Evolutionary conservation across 306 rosid species (phyloP).

Genomic region (Elaeagnus macrophylla): DNA sequence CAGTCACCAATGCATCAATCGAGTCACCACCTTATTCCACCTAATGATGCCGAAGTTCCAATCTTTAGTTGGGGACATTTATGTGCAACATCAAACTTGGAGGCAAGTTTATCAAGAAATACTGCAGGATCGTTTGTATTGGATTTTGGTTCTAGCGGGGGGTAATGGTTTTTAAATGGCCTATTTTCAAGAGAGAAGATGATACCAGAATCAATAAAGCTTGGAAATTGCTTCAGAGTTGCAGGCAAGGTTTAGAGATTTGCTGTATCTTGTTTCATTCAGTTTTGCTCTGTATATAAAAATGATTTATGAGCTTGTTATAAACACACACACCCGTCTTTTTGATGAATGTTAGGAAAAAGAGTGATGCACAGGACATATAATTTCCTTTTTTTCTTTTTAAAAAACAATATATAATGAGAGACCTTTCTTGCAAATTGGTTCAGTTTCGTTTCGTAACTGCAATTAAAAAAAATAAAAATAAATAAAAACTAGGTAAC

Average conservation of each 20-base stretch:
- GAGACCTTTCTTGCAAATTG: too few species aligned
- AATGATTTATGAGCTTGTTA: not conserved
- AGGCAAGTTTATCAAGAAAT: conserved; percentile 11
- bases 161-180: not conserved
- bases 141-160: conserved; percentile 22
- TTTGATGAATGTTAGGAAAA: too few species aligned
- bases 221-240: not conserved
- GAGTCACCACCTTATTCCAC: conserved; percentile 1
- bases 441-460: too few species aligned
- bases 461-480: too few species aligned
- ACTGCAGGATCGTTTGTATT: conserved; percentile 21
- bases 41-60: conserved; percentile 34
- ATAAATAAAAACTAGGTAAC: too few species aligned
- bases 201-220: not conserved
- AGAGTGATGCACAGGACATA: too few species aligned
- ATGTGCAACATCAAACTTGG: conserved; percentile 6
- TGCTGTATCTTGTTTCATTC: conserved; percentile 8
- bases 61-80: conserved; percentile 16
- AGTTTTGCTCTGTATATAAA: conserved; percentile 24
- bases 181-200: too few species aligned
- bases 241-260: too few species aligned
- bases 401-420: too few species aligned
- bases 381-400: too few species aligned
- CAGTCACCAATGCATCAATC: conserved; percentile 5
- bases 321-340: too few species aligned